phyloP scores from a whole-genome alignment of 2,329 filamentous ascomycete species.

The Beauveria sp. region DNA sequence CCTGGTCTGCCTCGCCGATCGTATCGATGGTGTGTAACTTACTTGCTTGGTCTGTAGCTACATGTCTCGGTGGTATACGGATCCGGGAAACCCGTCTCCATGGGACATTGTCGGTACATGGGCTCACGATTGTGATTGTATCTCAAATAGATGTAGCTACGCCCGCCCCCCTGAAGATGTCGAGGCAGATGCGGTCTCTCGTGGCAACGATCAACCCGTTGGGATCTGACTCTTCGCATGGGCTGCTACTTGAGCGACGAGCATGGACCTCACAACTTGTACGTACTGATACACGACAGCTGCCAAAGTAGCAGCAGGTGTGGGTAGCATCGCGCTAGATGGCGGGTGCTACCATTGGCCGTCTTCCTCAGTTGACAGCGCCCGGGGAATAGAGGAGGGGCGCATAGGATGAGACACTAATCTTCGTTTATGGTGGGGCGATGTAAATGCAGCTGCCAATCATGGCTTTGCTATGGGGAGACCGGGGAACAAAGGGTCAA shows the following conservation, averaged over 20 bases:
- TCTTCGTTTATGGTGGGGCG: background rate
- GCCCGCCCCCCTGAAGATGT: too few species aligned
- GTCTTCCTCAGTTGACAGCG: background rate
- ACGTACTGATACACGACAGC: background rate
- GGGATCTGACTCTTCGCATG: too few species aligned
- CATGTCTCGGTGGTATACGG: background rate
- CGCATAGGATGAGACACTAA: background rate
- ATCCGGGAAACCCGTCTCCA: background rate
- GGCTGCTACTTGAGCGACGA: too few species aligned
- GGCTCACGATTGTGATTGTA: too few species aligned
- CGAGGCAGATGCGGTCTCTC: too few species aligned
- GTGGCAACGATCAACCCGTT: too few species aligned
- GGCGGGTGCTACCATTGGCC: conserved; percentile 5
- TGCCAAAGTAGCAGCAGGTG: background rate
- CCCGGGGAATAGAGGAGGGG: background rate
- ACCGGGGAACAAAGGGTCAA: too few species aligned
- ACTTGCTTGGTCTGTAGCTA: background rate
- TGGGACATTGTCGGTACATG: too few species aligned
- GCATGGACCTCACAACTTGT: too few species aligned
- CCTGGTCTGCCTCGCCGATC: background rate
- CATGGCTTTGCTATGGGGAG: too few species aligned
- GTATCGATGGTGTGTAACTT: background rate
- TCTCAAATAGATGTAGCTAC: too few species aligned
- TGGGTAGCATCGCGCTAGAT: conserved; percentile 10
- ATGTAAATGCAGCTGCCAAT: too few species aligned